These are phyloP conservation scores for Carex scoparia DNA, from an alignment of 176 grass and related monocot genomes.

Conservation along the genomic window DNA sequence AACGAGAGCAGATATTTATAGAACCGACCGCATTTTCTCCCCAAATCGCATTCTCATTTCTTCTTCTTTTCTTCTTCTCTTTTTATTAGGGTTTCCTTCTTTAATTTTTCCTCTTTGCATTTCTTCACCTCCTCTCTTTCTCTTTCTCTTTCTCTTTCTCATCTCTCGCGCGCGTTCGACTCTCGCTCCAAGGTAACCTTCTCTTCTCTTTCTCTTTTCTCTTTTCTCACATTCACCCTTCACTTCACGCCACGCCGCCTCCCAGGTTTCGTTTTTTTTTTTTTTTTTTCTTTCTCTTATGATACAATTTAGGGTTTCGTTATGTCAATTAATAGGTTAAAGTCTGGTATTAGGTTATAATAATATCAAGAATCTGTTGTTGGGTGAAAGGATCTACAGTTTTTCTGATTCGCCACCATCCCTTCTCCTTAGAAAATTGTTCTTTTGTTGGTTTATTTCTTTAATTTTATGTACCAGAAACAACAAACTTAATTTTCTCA, in stretches of 20 bases:
- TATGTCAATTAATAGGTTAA: background rate
- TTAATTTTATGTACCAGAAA: background rate
- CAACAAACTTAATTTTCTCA: background rate
- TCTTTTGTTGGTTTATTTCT: background rate
- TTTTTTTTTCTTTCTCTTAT: background rate
- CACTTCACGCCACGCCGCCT: slow-evolving; percentile 1
- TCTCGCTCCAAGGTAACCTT: slow-evolving; percentile 18
- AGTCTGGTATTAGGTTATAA: background rate
- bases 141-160: background rate
- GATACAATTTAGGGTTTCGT: slow-evolving; percentile 4
- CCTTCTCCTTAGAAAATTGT: background rate
- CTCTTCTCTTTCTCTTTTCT: too few relatives aligned
- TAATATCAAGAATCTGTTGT: background rate
- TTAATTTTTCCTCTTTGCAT: background rate
- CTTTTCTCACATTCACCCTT: background rate
- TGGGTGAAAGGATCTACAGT: background rate
- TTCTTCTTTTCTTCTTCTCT: background rate
- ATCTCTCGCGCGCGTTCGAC: background rate
- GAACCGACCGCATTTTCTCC: background rate
- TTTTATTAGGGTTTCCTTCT: slow-evolving; percentile 23
- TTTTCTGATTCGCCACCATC: background rate
- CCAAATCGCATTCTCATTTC: background rate
- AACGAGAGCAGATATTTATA: slow-evolving; percentile 7
- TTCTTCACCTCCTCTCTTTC: background rate
- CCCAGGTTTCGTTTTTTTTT: background rate